Base-by-base conservation (phyloP, 1,284 basidiomycete species). In the Singerocomus rubriflavus region DNA sequence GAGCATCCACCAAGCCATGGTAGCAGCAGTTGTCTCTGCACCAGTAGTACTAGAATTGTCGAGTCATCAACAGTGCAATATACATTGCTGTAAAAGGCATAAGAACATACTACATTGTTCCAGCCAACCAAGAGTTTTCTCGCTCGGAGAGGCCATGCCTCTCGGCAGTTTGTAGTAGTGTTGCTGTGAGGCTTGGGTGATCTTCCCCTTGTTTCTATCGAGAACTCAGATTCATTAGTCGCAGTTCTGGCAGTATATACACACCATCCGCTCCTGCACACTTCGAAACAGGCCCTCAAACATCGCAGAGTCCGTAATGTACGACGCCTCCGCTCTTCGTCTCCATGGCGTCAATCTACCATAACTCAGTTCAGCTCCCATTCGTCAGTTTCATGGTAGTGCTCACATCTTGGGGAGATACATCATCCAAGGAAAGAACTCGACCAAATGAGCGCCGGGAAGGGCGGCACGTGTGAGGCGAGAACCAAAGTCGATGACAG, bases 1-100 rank as follows among this genome's bases (percentile, higher is more conserved):
- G 25, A 71, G 58, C 46, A 75, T 57, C 56, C 75, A 72, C 52
- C 68, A 66, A 27, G 58, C 32, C 49, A 49, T 39, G 43, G 42
- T 43, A 8, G 21, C 41, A 2, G 52, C 48, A 1, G 53, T 54
- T 7, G 52, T 47, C 12, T 44, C 44, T 14, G 54, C 45, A 6
- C 54, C 48, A 17, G 44, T 39, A 35, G 40, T 44, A 29, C 51
- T 53, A 14, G 26, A 21, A 10, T 16, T 6, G 11, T 8, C 4
- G 13, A 14, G 36, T 37, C 14, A 16, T 29, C 13, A 37, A 9
- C 4, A 4, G 21, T 21, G 4, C 21, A 2, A 4, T 4, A 21
- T 4, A 21, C 4, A 4, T 4, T 21, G 4, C 21, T 21, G 4
- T 21, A 2, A 2, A 4, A 21, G 21, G 21, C 21, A 21, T 4